Conservation (phyloP, 1,284 basidiomycete genomes). For the Laetiporus sulphureus region DNA sequence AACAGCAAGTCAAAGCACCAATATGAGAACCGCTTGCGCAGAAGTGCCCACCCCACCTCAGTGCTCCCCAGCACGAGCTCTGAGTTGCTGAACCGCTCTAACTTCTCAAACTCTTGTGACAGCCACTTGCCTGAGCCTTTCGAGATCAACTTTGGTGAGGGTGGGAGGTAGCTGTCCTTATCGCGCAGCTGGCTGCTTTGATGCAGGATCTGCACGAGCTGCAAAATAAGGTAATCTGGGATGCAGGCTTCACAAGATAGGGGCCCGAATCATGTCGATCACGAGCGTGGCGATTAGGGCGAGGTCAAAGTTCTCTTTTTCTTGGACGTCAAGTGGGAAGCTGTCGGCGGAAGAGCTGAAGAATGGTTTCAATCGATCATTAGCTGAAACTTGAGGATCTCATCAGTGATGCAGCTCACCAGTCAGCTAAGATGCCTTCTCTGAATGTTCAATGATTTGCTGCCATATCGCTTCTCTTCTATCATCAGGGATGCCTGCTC, state of each 20-base stretch:
- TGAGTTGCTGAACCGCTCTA: constrained; percentile 31
- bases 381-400: too few relatives aligned
- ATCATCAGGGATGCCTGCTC: constrained; percentile 48
- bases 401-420: constrained; percentile 40
- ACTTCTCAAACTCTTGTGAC: constrained; percentile 31
- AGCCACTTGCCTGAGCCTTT: background rate
- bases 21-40: constrained; percentile 83
- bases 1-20: constrained; percentile 94
- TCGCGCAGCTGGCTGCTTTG: constrained; percentile 72
- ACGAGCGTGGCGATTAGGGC: constrained; percentile 76
- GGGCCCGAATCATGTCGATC: constrained; percentile 69
- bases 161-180: constrained; percentile 19
- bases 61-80: constrained; percentile 52
- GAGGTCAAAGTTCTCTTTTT: constrained; percentile 88
- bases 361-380: too few relatives aligned
- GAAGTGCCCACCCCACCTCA: constrained; percentile 45
- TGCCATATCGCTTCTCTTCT: constrained; percentile 78
- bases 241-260: constrained; percentile 64
- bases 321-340: constrained; percentile 58
- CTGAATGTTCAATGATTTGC: constrained; percentile 81
- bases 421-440: constrained; percentile 81
- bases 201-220: constrained; percentile 69
- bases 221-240: constrained; percentile 66
- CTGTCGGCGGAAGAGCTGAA: constrained; percentile 45
- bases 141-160: constrained; percentile 15